Conservation (phyloP, 225 moss, liverwort and hornwort species). For the Pseudisothecium myosuroides region DNA sequence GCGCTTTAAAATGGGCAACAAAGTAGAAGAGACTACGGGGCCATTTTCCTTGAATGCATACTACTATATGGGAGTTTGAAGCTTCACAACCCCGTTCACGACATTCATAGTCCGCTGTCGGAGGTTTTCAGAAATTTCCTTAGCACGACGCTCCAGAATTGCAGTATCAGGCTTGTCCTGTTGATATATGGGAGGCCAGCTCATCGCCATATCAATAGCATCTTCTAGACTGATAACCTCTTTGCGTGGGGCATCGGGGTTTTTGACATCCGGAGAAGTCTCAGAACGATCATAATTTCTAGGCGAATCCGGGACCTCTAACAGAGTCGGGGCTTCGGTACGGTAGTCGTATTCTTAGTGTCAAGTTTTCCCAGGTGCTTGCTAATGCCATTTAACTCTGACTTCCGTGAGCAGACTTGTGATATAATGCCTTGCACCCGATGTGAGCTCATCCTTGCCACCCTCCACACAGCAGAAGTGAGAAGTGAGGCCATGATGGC, state of each 20-base stretch:
- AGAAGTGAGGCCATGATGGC: slow-evolving; percentile 27
- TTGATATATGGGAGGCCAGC: slow-evolving; percentile 74
- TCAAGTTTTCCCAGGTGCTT: background rate
- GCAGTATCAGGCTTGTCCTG: slow-evolving; percentile 71
- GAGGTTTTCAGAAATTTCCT: slow-evolving; percentile 46
- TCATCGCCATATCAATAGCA: slow-evolving; percentile 77
- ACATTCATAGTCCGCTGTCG: slow-evolving; percentile 41
- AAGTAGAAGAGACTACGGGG: slow-evolving; percentile 72
- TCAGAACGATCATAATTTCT: background rate
- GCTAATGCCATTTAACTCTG: background rate
- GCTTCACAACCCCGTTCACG: slow-evolving; percentile 20
- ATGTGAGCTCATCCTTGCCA: slow-evolving; percentile 15
- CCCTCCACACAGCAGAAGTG: slow-evolving; percentile 24
- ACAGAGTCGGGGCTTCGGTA: background rate
- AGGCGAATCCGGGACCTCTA: slow-evolving; percentile 8
- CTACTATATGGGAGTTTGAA: slow-evolving; percentile 48
- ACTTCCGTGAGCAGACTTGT: background rate
- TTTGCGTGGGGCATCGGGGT: slow-evolving; percentile 12
- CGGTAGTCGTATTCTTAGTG: background rate
- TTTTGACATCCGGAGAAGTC: background rate
- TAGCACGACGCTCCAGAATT: slow-evolving; percentile 60
- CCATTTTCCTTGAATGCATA: slow-evolving; percentile 88
- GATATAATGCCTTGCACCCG: slow-evolving; percentile 5
- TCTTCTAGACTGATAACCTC: slow-evolving; percentile 53
- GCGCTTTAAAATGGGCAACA: slow-evolving; percentile 51